Percentiles rank a stretch among this genome's conserved stretches.
Evolutionary conservation across 148 eudicot species (phyloP).

Genomic region (Bassia scoparia): DNA sequence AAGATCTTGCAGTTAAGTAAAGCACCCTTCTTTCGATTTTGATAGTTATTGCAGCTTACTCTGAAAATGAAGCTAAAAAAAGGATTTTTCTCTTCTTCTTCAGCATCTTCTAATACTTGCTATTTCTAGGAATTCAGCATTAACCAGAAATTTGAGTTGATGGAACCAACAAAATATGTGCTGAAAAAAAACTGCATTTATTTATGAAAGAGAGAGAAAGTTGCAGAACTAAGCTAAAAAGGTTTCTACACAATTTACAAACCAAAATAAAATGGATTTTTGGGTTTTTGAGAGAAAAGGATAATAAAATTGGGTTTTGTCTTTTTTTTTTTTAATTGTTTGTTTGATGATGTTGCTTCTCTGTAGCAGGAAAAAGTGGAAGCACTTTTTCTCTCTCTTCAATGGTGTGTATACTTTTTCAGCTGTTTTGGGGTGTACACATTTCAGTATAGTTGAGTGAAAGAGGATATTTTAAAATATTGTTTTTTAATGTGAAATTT

Average conservation of each 20-base stretch:
- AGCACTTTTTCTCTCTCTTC: slow-evolving; percentile 12
- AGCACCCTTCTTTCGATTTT: slow-evolving; percentile 14
- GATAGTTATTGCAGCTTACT: slow-evolving; percentile 17
- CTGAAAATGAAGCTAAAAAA: slow-evolving; percentile 13
- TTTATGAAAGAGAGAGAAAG: slow-evolving; percentile 23
- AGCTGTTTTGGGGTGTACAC: slow-evolving; percentile 10
- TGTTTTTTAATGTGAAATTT: neutral
- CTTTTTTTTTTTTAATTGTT: neutral
- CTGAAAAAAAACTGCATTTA: slow-evolving; percentile 26
- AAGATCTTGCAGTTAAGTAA: slow-evolving; percentile 29
- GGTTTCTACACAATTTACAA: neutral
- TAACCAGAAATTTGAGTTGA: slow-evolving; percentile 22
- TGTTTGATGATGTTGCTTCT: slow-evolving; percentile 16
- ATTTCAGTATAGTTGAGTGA: neutral
- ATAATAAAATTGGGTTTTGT: neutral
- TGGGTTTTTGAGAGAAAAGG: neutral
- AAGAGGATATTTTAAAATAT: neutral
- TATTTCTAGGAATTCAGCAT: slow-evolving; percentile 8
- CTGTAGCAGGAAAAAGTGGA: slow-evolving; percentile 10
- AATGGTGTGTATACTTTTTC: slow-evolving; percentile 15
- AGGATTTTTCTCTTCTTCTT: slow-evolving; percentile 9
- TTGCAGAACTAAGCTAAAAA: no score
- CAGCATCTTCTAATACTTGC: slow-evolving; percentile 19
- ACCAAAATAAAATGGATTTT: neutral
- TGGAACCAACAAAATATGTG: slow-evolving; percentile 15